Conservation (phyloP, 345 rosid species). For the Geranium rotundifolium region DNA sequence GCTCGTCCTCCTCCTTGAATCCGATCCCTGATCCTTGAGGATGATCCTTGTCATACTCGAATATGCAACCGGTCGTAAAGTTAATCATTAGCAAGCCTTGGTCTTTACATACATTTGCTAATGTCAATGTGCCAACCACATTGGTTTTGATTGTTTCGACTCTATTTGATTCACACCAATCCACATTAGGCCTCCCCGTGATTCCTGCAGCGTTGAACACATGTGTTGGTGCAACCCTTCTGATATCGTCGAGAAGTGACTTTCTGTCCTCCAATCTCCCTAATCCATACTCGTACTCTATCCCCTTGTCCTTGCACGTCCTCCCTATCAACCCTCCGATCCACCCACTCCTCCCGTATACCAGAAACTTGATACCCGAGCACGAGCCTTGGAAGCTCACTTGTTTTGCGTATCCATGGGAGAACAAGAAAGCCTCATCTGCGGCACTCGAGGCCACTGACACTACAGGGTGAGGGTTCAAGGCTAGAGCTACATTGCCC, state of each 20-base stretch:
- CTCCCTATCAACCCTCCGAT: constrained; percentile 65
- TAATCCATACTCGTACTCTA: constrained; percentile 54
- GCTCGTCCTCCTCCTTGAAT: constrained; percentile 58
- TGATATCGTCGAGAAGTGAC: constrained; percentile 45
- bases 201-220: constrained; percentile 77
- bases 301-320: constrained; percentile 61
- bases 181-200: constrained; percentile 73
- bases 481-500: constrained; percentile 49
- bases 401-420: no score
- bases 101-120: constrained; percentile 74
- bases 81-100: constrained; percentile 52
- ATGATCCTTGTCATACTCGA: constrained; percentile 56
- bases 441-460: no score
- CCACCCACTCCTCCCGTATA: constrained; percentile 75
- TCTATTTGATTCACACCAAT: constrained; percentile 74
- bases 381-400: no score
- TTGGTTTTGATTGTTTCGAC: constrained; percentile 63
- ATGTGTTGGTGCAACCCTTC: constrained; percentile 54
- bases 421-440: no score
- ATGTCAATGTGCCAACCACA: constrained; percentile 61
- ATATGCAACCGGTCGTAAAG: constrained; percentile 76
- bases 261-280: constrained; percentile 64
- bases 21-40: constrained; percentile 53
- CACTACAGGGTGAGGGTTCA: constrained; percentile 38
- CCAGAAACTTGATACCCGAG: constrained; percentile 38